A percentile compares a stretch with the other conserved stretches of the same genome.
Evolutionary conservation across 2,329 filamentous ascomycete species (phyloP).

Genomic region (Ceratocystiopsis minuta): DNA sequence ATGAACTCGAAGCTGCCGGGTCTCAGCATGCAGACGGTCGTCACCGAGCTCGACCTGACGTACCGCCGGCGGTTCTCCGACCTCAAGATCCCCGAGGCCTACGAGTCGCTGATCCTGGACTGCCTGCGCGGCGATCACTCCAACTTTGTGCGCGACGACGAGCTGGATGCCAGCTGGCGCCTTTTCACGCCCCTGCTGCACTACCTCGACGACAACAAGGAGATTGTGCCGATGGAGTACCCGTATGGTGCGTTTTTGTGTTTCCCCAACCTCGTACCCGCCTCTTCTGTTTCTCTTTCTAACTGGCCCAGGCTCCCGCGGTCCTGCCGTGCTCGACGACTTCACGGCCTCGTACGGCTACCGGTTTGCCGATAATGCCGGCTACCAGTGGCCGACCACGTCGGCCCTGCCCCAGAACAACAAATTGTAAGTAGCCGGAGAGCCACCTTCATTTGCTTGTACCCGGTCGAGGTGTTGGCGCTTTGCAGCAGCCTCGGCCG

Average conservation of each 20-base stretch:
- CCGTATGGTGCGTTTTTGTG: constrained; percentile 61
- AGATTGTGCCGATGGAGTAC: constrained; percentile 99
- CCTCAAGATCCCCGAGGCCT: constrained; percentile 97
- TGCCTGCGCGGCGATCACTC: constrained; percentile 98
- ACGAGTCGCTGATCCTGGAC: constrained; percentile 93
- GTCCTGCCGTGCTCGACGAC: constrained; percentile 89
- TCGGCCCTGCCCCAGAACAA: constrained; percentile 42
- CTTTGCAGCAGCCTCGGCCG: no score
- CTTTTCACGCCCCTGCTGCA: constrained; percentile 95
- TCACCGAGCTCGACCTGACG: constrained; percentile 94
- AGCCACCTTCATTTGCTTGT: no score
- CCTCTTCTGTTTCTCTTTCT: background rate
- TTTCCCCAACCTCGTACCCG: no score
- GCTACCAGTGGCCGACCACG: constrained; percentile 86
- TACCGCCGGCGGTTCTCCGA: constrained; percentile 98
- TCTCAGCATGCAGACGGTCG: constrained; percentile 97
- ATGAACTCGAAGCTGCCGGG: constrained; percentile 99
- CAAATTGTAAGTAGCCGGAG: constrained; percentile 50
- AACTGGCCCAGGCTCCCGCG: constrained; percentile 60
- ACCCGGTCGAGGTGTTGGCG: no score
- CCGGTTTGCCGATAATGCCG: constrained; percentile 93
- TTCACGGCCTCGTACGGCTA: constrained; percentile 97
- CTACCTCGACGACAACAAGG: constrained; percentile 98
- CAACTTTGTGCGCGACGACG: constrained; percentile 95
- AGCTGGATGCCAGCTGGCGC: constrained; percentile 94